Evolutionary conservation across 2,329 filamentous ascomycete genomes (phyloP), one percentile per base, ranked within the genome.

Genomic region (Colletotrichum spinosum): DNA sequence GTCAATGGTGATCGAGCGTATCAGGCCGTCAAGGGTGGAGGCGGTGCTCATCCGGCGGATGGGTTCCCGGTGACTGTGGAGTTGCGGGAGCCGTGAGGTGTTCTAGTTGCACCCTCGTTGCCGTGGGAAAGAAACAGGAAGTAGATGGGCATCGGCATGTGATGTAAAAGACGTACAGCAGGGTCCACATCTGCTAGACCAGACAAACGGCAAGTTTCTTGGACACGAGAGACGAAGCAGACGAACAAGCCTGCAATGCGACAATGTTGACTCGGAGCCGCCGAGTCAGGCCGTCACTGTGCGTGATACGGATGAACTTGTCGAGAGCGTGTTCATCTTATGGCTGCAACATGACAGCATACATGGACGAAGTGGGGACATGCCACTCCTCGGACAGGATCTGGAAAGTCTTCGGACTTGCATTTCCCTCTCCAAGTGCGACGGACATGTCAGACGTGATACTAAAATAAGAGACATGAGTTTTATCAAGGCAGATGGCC

Each of bases 1-100:
- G 72, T 56, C 34, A 54, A 55, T 10, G 57, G 56, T 15, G 33
- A 61, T 3, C 50, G 61, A 13, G 50, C 42, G 12, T 65, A 60
- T 0, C 49, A 59, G 12, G 44, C 55, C 39, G 45, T 17, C 2
- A 37, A 50, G 25, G 58, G 55, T 11, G 56, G 54, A 6, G 61
- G 61, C 2, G 61, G 54, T 8, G 61, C 50, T 3, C 61, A 55
- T 55, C 61, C 61, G 6, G 51, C 56, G 3, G 61, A 60, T 39
- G 45, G 50, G 9, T 60, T 60, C 17, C 61, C 61, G 34, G 55
- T 46, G 6, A 54, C 38, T 45, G 15, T 65, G 2, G 48, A 41
- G 6, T 33, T 55, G 48, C 49, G 66, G 17, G 35, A 55, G 4
- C 50, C 9, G 15, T 54, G 15, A 34, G 8, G n/a, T 2, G 15